Percentiles rank a stretch among this genome's conserved stretches.
Evolutionary conservation across 208 protist species (phyloP).

Genomic region (Sergeia podlipaevii): DNA sequence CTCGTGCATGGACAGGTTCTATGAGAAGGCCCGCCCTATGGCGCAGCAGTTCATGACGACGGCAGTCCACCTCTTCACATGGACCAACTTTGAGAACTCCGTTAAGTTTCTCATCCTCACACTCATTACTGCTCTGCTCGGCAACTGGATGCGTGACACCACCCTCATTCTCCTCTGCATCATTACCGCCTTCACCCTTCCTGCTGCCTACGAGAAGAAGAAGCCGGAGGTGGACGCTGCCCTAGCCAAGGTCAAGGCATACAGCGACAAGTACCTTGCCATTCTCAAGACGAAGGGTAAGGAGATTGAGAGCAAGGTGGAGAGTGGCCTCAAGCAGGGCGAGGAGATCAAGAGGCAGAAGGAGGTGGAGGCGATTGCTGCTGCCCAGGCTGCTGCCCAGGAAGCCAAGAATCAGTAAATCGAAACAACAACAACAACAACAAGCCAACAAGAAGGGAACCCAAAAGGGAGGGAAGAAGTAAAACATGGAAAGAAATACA

Average conservation of each 20-base stretch:
- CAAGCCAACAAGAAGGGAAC: too few relatives aligned
- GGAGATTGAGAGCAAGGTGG: slow-evolving; percentile 16
- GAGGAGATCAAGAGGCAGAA: not conserved
- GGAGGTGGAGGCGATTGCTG: not conserved
- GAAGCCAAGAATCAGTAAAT: slow-evolving; percentile 42
- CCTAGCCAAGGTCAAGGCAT: slow-evolving; percentile 17
- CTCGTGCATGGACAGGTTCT: slow-evolving; percentile 32
- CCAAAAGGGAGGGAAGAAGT: too few relatives aligned
- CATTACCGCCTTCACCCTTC: slow-evolving; percentile 43
- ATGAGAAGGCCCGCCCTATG: slow-evolving; percentile 45
- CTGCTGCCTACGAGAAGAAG: slow-evolving; percentile 70
- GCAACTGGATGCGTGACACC: slow-evolving; percentile 71
- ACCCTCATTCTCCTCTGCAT: slow-evolving; percentile 35
- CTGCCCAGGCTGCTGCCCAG: not conserved
- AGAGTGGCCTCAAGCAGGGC: too few relatives aligned
- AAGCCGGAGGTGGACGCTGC: slow-evolving; percentile 52
- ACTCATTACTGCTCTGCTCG: slow-evolving; percentile 51
- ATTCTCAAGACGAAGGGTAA: slow-evolving; percentile 37
- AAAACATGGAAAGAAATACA: too few relatives aligned
- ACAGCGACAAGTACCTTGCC: slow-evolving; percentile 46
- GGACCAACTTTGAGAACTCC: slow-evolving; percentile 46
- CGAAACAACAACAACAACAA: not conserved
- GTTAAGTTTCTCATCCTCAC: slow-evolving; percentile 38
- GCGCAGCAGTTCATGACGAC: slow-evolving; percentile 22
- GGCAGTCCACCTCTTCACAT: slow-evolving; percentile 43